A percentile compares a stretch with the other conserved stretches of the same genome.
Conservation (phyloP, 768 basidiomycete species). For the Leccinum aurantiacum region DNA sequence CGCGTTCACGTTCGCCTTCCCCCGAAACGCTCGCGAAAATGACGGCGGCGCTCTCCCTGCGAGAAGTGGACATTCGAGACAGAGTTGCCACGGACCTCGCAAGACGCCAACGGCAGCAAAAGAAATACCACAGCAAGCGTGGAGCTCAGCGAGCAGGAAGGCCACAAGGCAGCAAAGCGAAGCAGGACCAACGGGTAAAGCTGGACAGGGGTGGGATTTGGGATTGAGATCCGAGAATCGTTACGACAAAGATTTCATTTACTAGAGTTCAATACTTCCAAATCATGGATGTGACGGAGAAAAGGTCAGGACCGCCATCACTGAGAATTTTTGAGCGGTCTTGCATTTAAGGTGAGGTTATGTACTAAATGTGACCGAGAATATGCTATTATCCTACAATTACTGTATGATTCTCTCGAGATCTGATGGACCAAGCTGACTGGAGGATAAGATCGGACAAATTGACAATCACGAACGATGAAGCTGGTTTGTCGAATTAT, state of each 20-base stretch:
- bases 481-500: slow-evolving; percentile 4
- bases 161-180: slow-evolving; percentile 81
- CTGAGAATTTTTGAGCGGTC: background rate
- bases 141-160: slow-evolving; percentile 61
- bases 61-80: slow-evolving; percentile 46
- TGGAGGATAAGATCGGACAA: background rate
- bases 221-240: slow-evolving; percentile 41
- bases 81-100: slow-evolving; percentile 63
- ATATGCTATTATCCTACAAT: slow-evolving; percentile 21
- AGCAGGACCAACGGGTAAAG: slow-evolving; percentile 69
- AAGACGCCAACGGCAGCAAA: slow-evolving; percentile 62
- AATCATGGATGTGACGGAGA: slow-evolving; percentile 9
- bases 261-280: slow-evolving; percentile 6
- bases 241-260: slow-evolving; percentile 17
- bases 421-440: background rate
- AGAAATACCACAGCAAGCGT: slow-evolving; percentile 79
- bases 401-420: slow-evolving; percentile 14
- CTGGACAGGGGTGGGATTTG: slow-evolving; percentile 59
- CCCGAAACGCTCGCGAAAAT: slow-evolving; percentile 44
- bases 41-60: slow-evolving; percentile 41
- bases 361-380: slow-evolving; percentile 12
- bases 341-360: background rate
- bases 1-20: slow-evolving; percentile 48
- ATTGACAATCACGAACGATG: slow-evolving; percentile 8
- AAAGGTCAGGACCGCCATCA: slow-evolving; percentile 1